Evolutionary conservation across 352 stramenopile species (phyloP), one percentile per base, ranked within the genome.

Genomic region (Globisporangium acanthophoron): DNA sequence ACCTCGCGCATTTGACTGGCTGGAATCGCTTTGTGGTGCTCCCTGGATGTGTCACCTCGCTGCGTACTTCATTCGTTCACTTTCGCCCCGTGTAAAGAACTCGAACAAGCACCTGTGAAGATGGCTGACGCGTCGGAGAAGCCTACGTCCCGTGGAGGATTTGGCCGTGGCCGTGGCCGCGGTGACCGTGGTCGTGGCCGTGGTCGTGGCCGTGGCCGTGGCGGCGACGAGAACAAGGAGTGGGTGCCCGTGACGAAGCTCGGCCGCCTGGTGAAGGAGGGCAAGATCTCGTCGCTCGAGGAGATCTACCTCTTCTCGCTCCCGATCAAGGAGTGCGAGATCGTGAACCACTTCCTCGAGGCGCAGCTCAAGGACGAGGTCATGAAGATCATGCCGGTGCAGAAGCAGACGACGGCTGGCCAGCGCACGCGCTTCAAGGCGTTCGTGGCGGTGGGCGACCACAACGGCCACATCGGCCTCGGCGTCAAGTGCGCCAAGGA

Each of bases 301-400:
- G 96, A 99, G 80, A 99, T 99, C 78, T 99, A 98, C 83, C 92
- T 99, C 59, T 99, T 98, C 85, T 99, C 96, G 72, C 90, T 99
- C 65, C 95, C 97, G 54, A 98, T 99, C 79, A 99, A 99, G 92
- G 97, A 99, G 88, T 97, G 89, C 69, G 90, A 99, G 74, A 99
- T 99, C 74, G 97, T 99, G 66, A 98, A 99, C 80, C 90, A 98
- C 79, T 99, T 99, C 82, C 77, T 99, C 20, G 96, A 98, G 78
- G 76, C 96, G 59, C 96, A 93, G 78, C 96, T 99, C 59, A 98
- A 99, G 76, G 97, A 99, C 77, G 97, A 99, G 73, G 97, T 99
- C 54, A 99, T 99, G 97, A 99, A 99, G 90, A 99, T 99, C 87
- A 99, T 99, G 95, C 97, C 97, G 59, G 97, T 99, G 54, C 97